These are phyloP conservation scores for Trichoderma sp. DNA, from an alignment of 2,329 filamentous ascomycete species.

Conservation along the genomic window DNA sequence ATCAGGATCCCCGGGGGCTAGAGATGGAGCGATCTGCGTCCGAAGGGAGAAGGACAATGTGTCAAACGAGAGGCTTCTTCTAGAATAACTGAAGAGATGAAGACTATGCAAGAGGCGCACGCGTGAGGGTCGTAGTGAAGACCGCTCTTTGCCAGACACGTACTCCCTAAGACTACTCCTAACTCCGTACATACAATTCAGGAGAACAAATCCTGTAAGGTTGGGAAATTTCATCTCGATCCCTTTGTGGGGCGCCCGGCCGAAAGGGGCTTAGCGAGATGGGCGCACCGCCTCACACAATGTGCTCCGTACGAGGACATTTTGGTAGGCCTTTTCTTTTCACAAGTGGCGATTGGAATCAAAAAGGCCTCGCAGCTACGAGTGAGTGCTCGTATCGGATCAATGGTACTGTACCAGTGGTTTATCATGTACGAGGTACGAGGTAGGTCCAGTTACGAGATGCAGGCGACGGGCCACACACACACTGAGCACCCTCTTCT, in stretches of 20 bases:
- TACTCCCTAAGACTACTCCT: constrained; percentile 18
- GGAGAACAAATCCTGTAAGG: constrained; percentile 18
- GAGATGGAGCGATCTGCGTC: constrained; percentile 9
- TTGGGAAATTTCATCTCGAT: constrained; percentile 22
- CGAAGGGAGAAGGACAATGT: not conserved
- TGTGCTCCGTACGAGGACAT: constrained; percentile 1
- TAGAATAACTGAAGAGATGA: constrained; percentile 15
- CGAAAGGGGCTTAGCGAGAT: constrained; percentile 15
- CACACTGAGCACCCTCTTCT: not conserved
- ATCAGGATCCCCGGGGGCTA: not conserved
- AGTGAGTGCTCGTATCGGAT: not conserved
- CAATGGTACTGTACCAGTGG: not conserved
- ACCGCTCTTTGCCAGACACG: constrained; percentile 19
- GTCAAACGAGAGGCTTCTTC: constrained; percentile 18
- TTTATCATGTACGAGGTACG: not conserved
- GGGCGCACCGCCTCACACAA: constrained; percentile 10
- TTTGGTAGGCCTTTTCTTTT: not conserved
- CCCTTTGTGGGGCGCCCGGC: constrained; percentile 7
- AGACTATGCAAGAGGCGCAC: constrained; percentile 12
- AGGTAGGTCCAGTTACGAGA: not conserved
- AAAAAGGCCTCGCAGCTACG: not conserved
- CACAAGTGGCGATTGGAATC: not conserved
- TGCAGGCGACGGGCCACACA: not conserved
- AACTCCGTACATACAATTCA: constrained; percentile 19
- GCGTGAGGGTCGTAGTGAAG: constrained; percentile 11